These are phyloP conservation scores for Mycena metata DNA, from an alignment of 768 basidiomycete genomes.

Conservation along the genomic window DNA sequence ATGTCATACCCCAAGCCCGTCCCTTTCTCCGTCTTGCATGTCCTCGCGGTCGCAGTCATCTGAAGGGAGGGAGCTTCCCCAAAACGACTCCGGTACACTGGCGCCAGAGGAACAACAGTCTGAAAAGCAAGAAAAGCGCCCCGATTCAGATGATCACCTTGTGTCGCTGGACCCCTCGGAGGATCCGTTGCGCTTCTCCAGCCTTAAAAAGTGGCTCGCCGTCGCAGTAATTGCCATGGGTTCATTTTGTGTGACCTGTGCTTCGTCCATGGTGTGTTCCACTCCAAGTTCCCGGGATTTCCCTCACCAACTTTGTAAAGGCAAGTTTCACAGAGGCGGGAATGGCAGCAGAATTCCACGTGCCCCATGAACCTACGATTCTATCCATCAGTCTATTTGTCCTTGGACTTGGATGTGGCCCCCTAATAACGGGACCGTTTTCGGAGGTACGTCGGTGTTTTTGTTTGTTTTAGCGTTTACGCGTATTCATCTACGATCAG, in stretches of 20 bases:
- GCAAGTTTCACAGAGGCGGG: slow-evolving; percentile 75
- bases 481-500: slow-evolving; percentile 53
- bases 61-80: not conserved
- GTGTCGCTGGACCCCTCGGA: slow-evolving; percentile 58
- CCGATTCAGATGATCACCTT: slow-evolving; percentile 2
- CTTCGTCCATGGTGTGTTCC: slow-evolving; percentile 67
- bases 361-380: slow-evolving; percentile 62
- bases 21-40: not conserved
- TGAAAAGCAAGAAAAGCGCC: slow-evolving; percentile 18
- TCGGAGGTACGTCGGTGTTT: slow-evolving; percentile 65
- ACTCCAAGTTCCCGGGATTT: not conserved
- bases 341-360: slow-evolving; percentile 63
- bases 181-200: slow-evolving; percentile 56
- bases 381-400: slow-evolving; percentile 71
- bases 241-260: slow-evolving; percentile 65
- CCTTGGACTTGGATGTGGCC: slow-evolving; percentile 61
- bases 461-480: slow-evolving; percentile 50
- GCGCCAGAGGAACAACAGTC: not conserved
- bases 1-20: not conserved
- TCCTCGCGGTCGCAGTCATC: slow-evolving; percentile 5
- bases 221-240: slow-evolving; percentile 62
- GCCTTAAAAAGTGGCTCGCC: slow-evolving; percentile 61
- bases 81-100: slow-evolving; percentile 10
- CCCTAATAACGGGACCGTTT: slow-evolving; percentile 63
- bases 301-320: slow-evolving; percentile 46